Conservation (phyloP, 192 early-diverging fungal genomes). For the Phlyctochytrium planicorne region DNA sequence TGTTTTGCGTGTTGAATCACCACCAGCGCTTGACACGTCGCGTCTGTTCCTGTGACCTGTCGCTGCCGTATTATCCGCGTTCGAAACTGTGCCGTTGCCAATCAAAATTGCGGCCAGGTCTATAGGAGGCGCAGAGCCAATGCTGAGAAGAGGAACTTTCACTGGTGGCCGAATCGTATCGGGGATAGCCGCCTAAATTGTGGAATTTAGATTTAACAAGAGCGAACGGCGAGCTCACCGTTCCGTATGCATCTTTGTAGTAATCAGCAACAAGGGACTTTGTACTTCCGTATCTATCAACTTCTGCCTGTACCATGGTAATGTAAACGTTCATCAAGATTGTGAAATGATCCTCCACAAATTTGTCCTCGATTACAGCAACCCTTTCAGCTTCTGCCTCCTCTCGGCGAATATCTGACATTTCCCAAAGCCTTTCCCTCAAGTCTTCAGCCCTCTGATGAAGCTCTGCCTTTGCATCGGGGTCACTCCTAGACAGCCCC, state of each 20-base stretch:
- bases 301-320: slow-evolving; percentile 58
- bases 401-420: slow-evolving; percentile 55
- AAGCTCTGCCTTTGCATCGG: slow-evolving; percentile 59
- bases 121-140: slow-evolving; percentile 24
- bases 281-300: slow-evolving; percentile 49
- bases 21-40: slow-evolving; percentile 15
- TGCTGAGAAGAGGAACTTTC: slow-evolving; percentile 38
- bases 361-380: slow-evolving; percentile 54
- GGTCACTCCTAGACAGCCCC: slow-evolving; percentile 35
- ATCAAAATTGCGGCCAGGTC: slow-evolving; percentile 31
- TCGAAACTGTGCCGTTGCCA: not conserved
- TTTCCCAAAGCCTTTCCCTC: slow-evolving; percentile 60
- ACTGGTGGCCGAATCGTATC: slow-evolving; percentile 21
- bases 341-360: slow-evolving; percentile 59
- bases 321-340: slow-evolving; percentile 54
- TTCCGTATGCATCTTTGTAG: slow-evolving; percentile 47
- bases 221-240: slow-evolving; percentile 25
- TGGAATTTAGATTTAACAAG: not conserved
- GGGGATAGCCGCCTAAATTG: slow-evolving; percentile 6
- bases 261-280: slow-evolving; percentile 51
- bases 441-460: slow-evolving; percentile 64
- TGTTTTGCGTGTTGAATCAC: not conserved
- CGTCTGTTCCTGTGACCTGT: slow-evolving; percentile 1
- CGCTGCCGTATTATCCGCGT: slow-evolving; percentile 1
- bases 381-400: slow-evolving; percentile 59